These are phyloP conservation scores for Thraustochytrium sp. DNA, from an alignment of 352 stramenopile species.

Conservation along the genomic window DNA sequence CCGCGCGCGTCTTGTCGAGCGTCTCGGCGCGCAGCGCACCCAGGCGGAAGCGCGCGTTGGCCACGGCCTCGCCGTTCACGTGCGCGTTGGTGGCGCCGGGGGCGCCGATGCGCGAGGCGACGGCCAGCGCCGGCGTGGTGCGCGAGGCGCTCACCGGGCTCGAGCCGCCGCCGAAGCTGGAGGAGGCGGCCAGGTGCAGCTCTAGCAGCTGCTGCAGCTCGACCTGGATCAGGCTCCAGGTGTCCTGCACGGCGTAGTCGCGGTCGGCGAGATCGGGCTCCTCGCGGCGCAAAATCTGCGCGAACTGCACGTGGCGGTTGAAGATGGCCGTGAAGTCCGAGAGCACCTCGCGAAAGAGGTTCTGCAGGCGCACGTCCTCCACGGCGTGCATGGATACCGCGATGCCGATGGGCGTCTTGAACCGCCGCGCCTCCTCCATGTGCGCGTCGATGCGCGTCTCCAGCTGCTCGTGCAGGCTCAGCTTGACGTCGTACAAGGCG, in stretches of 20 bases:
- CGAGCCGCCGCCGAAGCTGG: neutral
- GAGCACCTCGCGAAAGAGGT: slow-evolving; percentile 25
- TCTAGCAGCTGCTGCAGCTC: slow-evolving; percentile 35
- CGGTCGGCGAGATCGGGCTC: slow-evolving; percentile 3
- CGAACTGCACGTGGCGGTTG: slow-evolving; percentile 30
- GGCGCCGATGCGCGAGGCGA: too few species aligned
- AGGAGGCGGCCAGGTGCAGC: slow-evolving; percentile 5
- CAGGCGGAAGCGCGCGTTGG: neutral
- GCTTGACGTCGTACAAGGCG: slow-evolving; percentile 10
- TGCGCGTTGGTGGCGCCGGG: neutral
- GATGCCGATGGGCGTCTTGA: neutral
- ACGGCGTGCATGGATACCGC: neutral
- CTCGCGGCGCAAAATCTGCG: neutral
- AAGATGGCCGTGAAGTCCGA: slow-evolving; percentile 30
- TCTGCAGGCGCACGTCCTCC: slow-evolving; percentile 13
- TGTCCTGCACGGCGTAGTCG: slow-evolving; percentile 22
- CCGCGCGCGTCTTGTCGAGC: neutral
- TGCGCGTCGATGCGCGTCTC: neutral
- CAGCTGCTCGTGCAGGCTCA: slow-evolving; percentile 15
- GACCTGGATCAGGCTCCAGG: slow-evolving; percentile 34
- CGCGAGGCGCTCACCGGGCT: neutral
- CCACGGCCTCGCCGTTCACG: neutral
- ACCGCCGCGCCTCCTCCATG: neutral
- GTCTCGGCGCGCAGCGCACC: neutral
- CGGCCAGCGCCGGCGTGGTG: neutral